phyloP scores from a whole-genome alignment of 164 flowering plant species.

The Piper longum region DNA sequence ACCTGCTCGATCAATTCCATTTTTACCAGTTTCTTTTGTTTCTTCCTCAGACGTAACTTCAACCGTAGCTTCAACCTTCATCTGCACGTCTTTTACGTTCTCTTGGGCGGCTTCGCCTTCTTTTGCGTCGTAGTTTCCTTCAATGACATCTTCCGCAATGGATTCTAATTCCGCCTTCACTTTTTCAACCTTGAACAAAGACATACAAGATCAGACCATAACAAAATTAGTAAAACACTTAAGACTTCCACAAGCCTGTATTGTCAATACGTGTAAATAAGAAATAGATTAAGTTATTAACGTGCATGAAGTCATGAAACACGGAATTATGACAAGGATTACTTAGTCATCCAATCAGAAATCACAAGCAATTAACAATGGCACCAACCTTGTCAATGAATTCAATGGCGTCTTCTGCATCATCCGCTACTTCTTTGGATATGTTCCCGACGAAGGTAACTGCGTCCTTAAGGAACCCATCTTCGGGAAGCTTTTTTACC shows the following conservation, averaged over 20 bases:
- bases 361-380: neutral
- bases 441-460: slow-evolving; percentile 13
- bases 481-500: slow-evolving; percentile 16
- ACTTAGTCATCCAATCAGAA: neutral
- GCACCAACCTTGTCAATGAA: slow-evolving; percentile 23
- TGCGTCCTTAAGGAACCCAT: slow-evolving; percentile 16
- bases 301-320: too few species aligned
- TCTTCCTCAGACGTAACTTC: too few species aligned
- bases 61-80: neutral
- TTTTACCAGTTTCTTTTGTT: too few species aligned
- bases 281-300: too few species aligned
- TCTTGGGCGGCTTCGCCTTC: neutral
- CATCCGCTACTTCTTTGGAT: slow-evolving; percentile 16
- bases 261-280: too few species aligned
- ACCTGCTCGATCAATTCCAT: too few species aligned
- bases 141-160: neutral
- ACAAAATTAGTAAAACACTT: neutral
- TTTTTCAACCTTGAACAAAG: neutral
- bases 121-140: neutral
- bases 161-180: neutral
- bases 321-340: neutral
- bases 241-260: too few species aligned
- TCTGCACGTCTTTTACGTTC: neutral
- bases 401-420: slow-evolving; percentile 17
- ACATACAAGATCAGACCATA: too few species aligned